A percentile compares a stretch with the other conserved stretches of the same genome.
These are phyloP conservation scores for Saturnispora sanitii DNA, from an alignment of 805 yeast species.

Conservation along the genomic window DNA sequence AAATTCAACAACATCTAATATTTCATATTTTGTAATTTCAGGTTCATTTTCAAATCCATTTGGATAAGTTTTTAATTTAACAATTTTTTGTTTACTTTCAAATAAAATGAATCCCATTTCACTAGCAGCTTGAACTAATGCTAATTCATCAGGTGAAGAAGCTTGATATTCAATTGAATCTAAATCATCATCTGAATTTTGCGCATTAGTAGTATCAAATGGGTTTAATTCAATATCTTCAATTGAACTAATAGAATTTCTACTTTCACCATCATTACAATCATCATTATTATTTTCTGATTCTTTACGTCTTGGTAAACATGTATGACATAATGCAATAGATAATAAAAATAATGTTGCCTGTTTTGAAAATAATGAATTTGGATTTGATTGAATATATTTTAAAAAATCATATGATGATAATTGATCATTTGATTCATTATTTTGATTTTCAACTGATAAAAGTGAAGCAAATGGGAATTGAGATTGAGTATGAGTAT, in stretches of 20 bases:
- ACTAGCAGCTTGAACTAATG: constrained; percentile 87
- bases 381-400: constrained; percentile 65
- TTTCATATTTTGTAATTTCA: constrained; percentile 55
- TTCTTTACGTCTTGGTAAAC: constrained; percentile 53
- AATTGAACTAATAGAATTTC: constrained; percentile 15
- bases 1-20: constrained; percentile 78
- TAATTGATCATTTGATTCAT: constrained; percentile 29
- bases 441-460: constrained; percentile 1
- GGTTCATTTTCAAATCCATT: constrained; percentile 64
- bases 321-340: constrained; percentile 81
- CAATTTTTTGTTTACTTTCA: constrained; percentile 49
- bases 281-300: constrained; percentile 13
- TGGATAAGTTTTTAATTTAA: constrained; percentile 74
- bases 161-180: constrained; percentile 79
- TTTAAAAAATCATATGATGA: constrained; percentile 58
- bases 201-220: constrained; percentile 12
- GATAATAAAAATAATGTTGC: constrained; percentile 74
- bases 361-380: constrained; percentile 54
- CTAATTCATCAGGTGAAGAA: constrained; percentile 93
- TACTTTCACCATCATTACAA: constrained; percentile 2
- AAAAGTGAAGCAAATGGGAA: constrained; percentile 22
- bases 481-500: neutral
- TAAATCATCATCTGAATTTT: constrained; percentile 26
- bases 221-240: constrained; percentile 12
- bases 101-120: constrained; percentile 86